Conservation (phyloP, 371 early-diverging fungal species). For the Apophysomyces variabilis region DNA sequence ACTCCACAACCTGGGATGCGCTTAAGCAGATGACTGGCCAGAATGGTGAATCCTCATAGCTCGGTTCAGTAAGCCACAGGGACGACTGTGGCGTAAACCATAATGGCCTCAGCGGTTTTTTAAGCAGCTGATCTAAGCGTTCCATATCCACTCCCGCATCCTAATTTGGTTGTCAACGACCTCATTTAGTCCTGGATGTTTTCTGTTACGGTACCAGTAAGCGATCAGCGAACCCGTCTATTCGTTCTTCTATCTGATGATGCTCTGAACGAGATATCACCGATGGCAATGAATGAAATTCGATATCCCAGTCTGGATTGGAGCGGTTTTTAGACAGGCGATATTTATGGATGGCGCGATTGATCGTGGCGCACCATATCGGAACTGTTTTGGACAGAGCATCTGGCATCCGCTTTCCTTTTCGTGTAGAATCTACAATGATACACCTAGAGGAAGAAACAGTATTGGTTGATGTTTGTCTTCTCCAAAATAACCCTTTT, state of each 20-base stretch:
- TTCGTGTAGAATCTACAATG: slow-evolving; percentile 86
- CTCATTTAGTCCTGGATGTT: neutral
- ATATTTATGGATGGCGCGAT: slow-evolving; percentile 50
- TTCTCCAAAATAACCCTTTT: neutral
- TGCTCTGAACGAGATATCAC: slow-evolving; percentile 75
- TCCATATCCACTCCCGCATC: slow-evolving; percentile 58
- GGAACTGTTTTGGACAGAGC: slow-evolving; percentile 85
- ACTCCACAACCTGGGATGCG: slow-evolving; percentile 69
- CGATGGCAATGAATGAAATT: slow-evolving; percentile 69
- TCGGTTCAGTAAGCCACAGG: slow-evolving; percentile 48
- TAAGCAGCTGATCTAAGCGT: slow-evolving; percentile 34
- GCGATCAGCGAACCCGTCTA: slow-evolving; percentile 64
- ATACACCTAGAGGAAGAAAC: slow-evolving; percentile 55
- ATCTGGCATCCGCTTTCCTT: slow-evolving; percentile 87
- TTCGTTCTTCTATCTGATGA: slow-evolving; percentile 63
- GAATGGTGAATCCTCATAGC: slow-evolving; percentile 56
- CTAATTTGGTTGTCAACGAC: slow-evolving; percentile 15
- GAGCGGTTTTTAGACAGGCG: neutral
- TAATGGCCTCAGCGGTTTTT: slow-evolving; percentile 79
- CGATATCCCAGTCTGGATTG: slow-evolving; percentile 52
- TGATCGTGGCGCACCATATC: slow-evolving; percentile 85
- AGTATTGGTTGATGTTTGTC: neutral
- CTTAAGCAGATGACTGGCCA: slow-evolving; percentile 75
- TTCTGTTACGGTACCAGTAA: slow-evolving; percentile 44
- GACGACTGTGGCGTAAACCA: slow-evolving; percentile 78